phyloP scores from a whole-genome alignment of 2,329 filamentous ascomycete species.

The Fusarium oxysporum region DNA sequence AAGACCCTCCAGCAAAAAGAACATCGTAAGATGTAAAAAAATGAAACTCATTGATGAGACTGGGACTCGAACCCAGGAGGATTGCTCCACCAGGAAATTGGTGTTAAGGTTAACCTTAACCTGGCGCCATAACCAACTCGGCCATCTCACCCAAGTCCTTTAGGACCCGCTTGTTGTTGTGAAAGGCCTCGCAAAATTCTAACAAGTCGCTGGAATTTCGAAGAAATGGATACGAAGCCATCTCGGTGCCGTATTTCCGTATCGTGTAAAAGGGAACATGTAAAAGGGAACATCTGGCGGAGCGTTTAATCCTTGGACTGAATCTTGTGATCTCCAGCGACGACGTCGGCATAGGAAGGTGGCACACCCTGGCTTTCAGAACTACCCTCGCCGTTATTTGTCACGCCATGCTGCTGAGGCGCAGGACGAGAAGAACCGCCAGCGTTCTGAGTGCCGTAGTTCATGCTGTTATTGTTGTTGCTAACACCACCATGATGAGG shows the following conservation, averaged over 20 bases:
- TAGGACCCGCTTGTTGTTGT: conserved; percentile 36
- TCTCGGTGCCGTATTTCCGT: background rate
- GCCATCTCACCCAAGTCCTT: conserved; percentile 41
- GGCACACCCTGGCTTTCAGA: conserved; percentile 65
- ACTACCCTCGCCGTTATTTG: conserved; percentile 55
- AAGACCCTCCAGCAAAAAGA: conserved; percentile 7
- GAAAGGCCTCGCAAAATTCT: conserved; percentile 4
- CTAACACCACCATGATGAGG: conserved; percentile 45
- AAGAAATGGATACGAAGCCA: background rate
- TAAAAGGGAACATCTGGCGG: background rate
- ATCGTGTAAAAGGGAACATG: background rate
- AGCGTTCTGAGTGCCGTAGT: conserved; percentile 59
- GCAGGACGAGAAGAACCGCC: conserved; percentile 42
- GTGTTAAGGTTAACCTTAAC: conserved; percentile 43
- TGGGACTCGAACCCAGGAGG: conserved; percentile 46
- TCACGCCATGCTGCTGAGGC: conserved; percentile 49
- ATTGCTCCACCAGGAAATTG: conserved; percentile 44
- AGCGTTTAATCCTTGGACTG: conserved; percentile 62
- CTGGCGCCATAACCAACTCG: conserved; percentile 46
- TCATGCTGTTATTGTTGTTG: conserved; percentile 45
- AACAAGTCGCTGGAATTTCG: conserved; percentile 6
- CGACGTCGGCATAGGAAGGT: conserved; percentile 90
- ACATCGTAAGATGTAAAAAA: conserved; percentile 24
- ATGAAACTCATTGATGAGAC: conserved; percentile 38
- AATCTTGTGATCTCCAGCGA: conserved; percentile 91